A percentile compares a stretch with the other conserved stretches of the same genome.
Evolutionary conservation across 345 rosid species (phyloP).

Genomic region (Noccaea bulbosa): DNA sequence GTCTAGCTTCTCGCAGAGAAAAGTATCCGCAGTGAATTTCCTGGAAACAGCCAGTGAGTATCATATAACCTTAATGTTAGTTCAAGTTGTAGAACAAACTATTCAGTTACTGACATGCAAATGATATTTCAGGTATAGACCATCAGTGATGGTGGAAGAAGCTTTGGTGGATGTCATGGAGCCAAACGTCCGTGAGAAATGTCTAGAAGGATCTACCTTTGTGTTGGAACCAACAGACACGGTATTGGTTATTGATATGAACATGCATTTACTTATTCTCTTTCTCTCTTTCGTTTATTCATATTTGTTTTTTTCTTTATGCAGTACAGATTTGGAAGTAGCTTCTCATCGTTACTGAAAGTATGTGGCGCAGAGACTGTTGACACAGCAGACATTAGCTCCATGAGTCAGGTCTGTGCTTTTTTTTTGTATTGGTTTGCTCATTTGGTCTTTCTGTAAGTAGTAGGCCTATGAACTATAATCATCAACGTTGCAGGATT

Average conservation of each 20-base stretch:
- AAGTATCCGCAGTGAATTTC: slow-evolving; percentile 65
- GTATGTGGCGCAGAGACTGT: slow-evolving; percentile 66
- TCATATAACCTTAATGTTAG: slow-evolving; percentile 28
- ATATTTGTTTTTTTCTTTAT: slow-evolving; percentile 16
- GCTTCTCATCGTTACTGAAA: slow-evolving; percentile 55
- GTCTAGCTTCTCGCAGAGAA: slow-evolving; percentile 73
- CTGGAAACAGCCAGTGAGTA: slow-evolving; percentile 73
- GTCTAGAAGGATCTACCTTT: slow-evolving; percentile 71
- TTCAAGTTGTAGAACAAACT: slow-evolving; percentile 17
- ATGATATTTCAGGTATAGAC: slow-evolving; percentile 51
- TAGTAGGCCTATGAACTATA: slow-evolving; percentile 14
- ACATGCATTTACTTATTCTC: not conserved
- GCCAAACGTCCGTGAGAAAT: slow-evolving; percentile 60
- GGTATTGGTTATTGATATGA: slow-evolving; percentile 47
- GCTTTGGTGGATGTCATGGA: slow-evolving; percentile 64
- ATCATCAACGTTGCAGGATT: slow-evolving; percentile 53
- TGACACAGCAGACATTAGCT: slow-evolving; percentile 53
- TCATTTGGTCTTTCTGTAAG: slow-evolving; percentile 19
- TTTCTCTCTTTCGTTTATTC: not conserved
- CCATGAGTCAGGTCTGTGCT: slow-evolving; percentile 70
- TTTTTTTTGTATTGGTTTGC: slow-evolving; percentile 6
- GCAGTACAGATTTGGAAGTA: slow-evolving; percentile 72
- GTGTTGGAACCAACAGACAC: slow-evolving; percentile 58
- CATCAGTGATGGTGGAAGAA: slow-evolving; percentile 66
- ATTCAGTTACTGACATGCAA: slow-evolving; percentile 23